Base-by-base conservation (phyloP, 2,329 filamentous ascomycete genomes). In the Mycogone perniciosa region DNA sequence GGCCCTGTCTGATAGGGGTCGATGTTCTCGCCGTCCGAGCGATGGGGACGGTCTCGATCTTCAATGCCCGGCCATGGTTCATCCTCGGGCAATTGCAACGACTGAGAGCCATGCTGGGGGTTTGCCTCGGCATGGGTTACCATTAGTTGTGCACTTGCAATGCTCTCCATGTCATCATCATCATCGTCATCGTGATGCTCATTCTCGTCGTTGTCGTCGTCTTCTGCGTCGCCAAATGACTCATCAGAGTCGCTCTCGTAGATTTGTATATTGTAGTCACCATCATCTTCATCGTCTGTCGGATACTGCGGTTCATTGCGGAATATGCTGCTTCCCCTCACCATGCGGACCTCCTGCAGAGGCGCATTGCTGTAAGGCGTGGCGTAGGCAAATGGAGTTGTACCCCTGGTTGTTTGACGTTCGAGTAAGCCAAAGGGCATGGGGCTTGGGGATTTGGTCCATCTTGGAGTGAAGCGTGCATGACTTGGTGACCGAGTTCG, bases 301-400 rank as follows among this genome's bases (percentile, higher is more conserved):
- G 58, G 61, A 55, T 70, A 65, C 34, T 62, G 58, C 4, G 57
- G 53, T 11, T 56, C 60, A 9, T 59, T 62, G 4, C 60, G 63
- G 6, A 59, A 57, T 10, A 60, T 54, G 42, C 67, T 69, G 33
- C 62, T 59, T 40, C 60, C 58, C 10, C 66, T 60, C 2, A 60
- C 40, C 5, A 56, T 56, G 11, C 70, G 68, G 13, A 67, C 55
- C 48, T 77, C 75, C 9, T 72, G 64, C 7, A 68, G 64, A 1
- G 80, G 74, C 4, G 74, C 79, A 54, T 82, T 84, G 60, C 85
- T 89, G 62, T 85, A 76, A 0, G 87, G 87, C 0, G 87, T 91
- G 3, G 85, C 85, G 60, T 90, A 90, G n/a, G 82, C 83, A 56
- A 82, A 82, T 0, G 84, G 85, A 0, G 77, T 81, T 9, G 71